Evolutionary conservation across 2,329 filamentous ascomycete genomes (phyloP), one percentile per base, ranked within the genome.

Genomic region (Monilinia fructigena): DNA sequence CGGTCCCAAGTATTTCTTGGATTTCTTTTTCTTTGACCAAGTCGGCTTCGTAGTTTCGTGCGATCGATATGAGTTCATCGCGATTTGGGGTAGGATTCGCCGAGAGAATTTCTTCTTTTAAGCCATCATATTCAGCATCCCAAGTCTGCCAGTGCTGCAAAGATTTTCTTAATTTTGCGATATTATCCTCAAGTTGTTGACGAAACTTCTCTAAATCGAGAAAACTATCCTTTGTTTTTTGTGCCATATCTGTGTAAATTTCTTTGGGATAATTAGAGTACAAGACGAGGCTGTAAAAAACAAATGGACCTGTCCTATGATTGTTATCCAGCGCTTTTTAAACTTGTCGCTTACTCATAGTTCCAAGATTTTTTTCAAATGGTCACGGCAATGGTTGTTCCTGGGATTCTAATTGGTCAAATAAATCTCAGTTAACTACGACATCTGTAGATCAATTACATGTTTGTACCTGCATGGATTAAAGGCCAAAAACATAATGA

Each of bases 131-230:
- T 77, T 98, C 94, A 58, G 90, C 87, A 76, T 96, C 93, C 86
- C 91, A 96, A 65, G 88, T 89, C 70, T 91, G 90, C 94, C 94
- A 99, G 79, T 96, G 89, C 69, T 88, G 87, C 63, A 98, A 83
- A 8, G 90, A 88, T 74, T 89, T 86, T 65, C 86, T 86, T 26
- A 98, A 84, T 76, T 92, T 87, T 60, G 83, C 80, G 56, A 96
- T 84, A 70, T 89, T 92, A 48, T 87, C 84, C 77, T 97, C 91
- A 10, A 98, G 87, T 68, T 88, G 83, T 71, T 85, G 81, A 20
- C 91, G 86, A 74, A 94, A 91, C 68, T 85, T 85, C 77, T 96
- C 92, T 53, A 96, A 83, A 73, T 89, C 85, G 55, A 85, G 80
- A 61, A 93, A 82, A 66, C 73, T 76, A 55, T 77, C 75, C 56